Percentiles rank a stretch among this genome's conserved stretches.
phyloP scores from a whole-genome alignment of 352 stramenopile genomes.

The Globisporangium irregulare region DNA sequence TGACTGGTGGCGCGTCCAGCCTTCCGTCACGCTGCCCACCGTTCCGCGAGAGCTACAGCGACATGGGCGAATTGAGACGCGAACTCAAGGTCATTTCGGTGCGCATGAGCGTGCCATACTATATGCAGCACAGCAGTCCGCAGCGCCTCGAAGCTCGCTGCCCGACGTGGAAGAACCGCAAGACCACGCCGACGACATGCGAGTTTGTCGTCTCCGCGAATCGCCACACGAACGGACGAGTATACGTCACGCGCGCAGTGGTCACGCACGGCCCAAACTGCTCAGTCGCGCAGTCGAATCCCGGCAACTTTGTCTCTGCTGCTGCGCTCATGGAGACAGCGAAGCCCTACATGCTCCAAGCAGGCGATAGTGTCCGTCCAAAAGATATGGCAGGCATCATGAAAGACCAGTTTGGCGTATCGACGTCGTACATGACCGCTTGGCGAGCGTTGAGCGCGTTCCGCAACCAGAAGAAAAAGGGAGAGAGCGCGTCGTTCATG shows the following conservation, averaged over 20 bases:
- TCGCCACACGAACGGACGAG: conserved; percentile 67
- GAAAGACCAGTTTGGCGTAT: conserved; percentile 80
- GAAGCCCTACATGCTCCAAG: conserved; percentile 64
- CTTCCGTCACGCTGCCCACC: conserved; percentile 34
- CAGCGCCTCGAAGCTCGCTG: conserved; percentile 75
- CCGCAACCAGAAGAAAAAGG: conserved; percentile 60
- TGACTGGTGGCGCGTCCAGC: background rate
- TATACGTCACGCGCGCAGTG: conserved; percentile 68
- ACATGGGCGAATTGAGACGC: conserved; percentile 72
- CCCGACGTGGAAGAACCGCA: conserved; percentile 71
- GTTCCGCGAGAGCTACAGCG: conserved; percentile 68
- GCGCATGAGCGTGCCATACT: conserved; percentile 67
- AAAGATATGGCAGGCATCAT: conserved; percentile 80
- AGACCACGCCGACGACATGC: conserved; percentile 42
- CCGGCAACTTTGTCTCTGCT: conserved; percentile 50
- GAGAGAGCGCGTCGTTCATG: conserved; percentile 67
- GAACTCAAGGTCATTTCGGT: conserved; percentile 77
- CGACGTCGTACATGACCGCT: conserved; percentile 77
- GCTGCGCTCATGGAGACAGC: conserved; percentile 72
- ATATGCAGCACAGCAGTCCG: conserved; percentile 82
- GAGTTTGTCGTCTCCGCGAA: conserved; percentile 77
- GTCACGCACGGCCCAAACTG: conserved; percentile 46
- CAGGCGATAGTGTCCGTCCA: conserved; percentile 54
- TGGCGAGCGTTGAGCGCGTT: conserved; percentile 73
- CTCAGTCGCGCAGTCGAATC: conserved; percentile 40